phyloP scores from a whole-genome alignment of 768 basidiomycete genomes.

The Boletus coccyginus region DNA sequence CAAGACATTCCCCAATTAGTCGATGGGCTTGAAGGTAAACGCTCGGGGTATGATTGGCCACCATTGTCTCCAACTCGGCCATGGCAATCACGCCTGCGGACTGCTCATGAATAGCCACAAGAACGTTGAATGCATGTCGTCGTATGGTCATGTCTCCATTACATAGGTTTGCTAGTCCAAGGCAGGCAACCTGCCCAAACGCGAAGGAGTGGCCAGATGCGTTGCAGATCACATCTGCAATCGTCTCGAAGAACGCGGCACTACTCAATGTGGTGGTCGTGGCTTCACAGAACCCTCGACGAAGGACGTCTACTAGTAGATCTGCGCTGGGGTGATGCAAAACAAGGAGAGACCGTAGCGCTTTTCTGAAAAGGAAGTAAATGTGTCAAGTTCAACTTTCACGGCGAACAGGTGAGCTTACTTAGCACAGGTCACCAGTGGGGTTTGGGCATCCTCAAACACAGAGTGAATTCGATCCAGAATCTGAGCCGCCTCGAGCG shows the following conservation, averaged over 20 bases:
- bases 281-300: conserved; percentile 65
- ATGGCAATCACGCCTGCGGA: conserved; percentile 65
- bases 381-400: neutral
- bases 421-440: conserved; percentile 60
- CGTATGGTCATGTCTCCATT: conserved; percentile 65
- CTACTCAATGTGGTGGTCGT: conserved; percentile 51
- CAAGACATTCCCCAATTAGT: conserved; percentile 72
- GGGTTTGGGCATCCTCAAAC: conserved; percentile 54
- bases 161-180: conserved; percentile 83
- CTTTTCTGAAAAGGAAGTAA: conserved; percentile 52
- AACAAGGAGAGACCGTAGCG: conserved; percentile 65
- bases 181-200: conserved; percentile 71
- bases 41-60: conserved; percentile 68
- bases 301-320: conserved; percentile 63
- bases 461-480: conserved; percentile 71
- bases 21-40: conserved; percentile 82
- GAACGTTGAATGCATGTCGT: conserved; percentile 71
- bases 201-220: conserved; percentile 55
- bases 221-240: conserved; percentile 66
- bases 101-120: conserved; percentile 71
- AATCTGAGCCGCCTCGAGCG: conserved; percentile 49
- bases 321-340: conserved; percentile 51
- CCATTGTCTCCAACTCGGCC: conserved; percentile 69
- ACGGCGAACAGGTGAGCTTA: conserved; percentile 37
- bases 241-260: conserved; percentile 72